Percentiles rank a stretch among this genome's conserved stretches.
phyloP scores from a whole-genome alignment of 768 basidiomycete genomes.

The Lentinula guzmanii region DNA sequence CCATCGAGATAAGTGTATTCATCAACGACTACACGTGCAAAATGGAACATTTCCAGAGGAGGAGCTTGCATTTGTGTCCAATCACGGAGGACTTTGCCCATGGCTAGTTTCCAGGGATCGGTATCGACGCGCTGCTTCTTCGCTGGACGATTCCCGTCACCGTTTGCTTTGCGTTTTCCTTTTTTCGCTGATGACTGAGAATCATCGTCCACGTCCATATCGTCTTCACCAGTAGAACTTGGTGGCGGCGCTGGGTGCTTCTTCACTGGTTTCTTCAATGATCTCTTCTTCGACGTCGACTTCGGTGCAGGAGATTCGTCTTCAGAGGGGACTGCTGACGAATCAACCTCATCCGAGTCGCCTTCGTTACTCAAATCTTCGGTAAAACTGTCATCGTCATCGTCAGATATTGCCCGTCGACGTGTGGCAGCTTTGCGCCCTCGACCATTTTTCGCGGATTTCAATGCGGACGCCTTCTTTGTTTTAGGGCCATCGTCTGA shows the following conservation, averaged over 20 bases:
- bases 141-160: slow-evolving; percentile 31
- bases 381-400: slow-evolving; percentile 11
- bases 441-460: background rate
- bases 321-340: slow-evolving; percentile 6
- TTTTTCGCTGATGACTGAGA: slow-evolving; percentile 26
- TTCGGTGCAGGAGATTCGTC: slow-evolving; percentile 20
- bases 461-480: slow-evolving; percentile 13
- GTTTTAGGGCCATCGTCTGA: slow-evolving; percentile 17
- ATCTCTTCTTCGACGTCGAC: slow-evolving; percentile 21
- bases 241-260: slow-evolving; percentile 20
- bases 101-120: slow-evolving; percentile 76
- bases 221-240: slow-evolving; percentile 23
- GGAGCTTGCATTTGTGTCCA: slow-evolving; percentile 80
- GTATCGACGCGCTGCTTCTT: slow-evolving; percentile 59
- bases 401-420: background rate
- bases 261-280: background rate
- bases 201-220: slow-evolving; percentile 53
- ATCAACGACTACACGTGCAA: slow-evolving; percentile 83
- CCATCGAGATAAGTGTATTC: slow-evolving; percentile 92
- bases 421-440: background rate
- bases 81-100: slow-evolving; percentile 54
- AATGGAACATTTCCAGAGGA: slow-evolving; percentile 90
- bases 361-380: background rate
- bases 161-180: slow-evolving; percentile 25
- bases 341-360: slow-evolving; percentile 24